Percentiles rank a stretch among this genome's conserved stretches.
Conservation (phyloP, 192 early-diverging fungal species). For the Entomortierella beljakovae region DNA sequence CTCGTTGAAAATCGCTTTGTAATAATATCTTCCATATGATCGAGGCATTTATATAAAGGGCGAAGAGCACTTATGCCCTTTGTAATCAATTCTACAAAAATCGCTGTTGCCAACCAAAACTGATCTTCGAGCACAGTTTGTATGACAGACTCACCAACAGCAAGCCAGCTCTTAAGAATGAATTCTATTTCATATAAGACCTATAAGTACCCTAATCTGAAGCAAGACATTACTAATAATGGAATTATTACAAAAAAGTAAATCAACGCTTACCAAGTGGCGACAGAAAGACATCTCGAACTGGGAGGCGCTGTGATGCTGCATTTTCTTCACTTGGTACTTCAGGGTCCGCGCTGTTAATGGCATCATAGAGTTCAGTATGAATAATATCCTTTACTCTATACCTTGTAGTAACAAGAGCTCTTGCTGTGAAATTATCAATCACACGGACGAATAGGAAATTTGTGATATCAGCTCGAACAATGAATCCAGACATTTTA, state of each 20-base stretch:
- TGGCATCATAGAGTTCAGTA: conserved; percentile 6
- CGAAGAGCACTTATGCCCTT: conserved; percentile 6
- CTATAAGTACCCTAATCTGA: background rate
- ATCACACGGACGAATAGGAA: conserved; percentile 16
- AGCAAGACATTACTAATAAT: background rate
- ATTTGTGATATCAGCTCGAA: conserved; percentile 37
- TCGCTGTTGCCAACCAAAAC: conserved; percentile 31
- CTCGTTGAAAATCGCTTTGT: conserved; percentile 9
- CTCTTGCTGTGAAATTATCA: conserved; percentile 20
- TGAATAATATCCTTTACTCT: conserved; percentile 16
- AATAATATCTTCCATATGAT: conserved; percentile 34
- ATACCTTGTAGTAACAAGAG: conserved; percentile 25
- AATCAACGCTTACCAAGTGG: conserved; percentile 13
- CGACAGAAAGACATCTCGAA: conserved; percentile 5
- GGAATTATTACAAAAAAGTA: too few relatives aligned
- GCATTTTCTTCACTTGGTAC: background rate
- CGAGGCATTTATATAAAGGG: conserved; percentile 27
- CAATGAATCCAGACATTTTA: conserved; percentile 24
- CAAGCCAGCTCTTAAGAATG: conserved; percentile 43
- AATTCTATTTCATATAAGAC: conserved; percentile 6
- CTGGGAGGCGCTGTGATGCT: background rate
- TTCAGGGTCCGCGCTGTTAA: background rate
- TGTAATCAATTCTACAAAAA: conserved; percentile 28
- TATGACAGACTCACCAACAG: conserved; percentile 28
- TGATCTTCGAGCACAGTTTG: conserved; percentile 20